Conservation (phyloP, 345 rosid species). For the Bruguiera parviflora region DNA sequence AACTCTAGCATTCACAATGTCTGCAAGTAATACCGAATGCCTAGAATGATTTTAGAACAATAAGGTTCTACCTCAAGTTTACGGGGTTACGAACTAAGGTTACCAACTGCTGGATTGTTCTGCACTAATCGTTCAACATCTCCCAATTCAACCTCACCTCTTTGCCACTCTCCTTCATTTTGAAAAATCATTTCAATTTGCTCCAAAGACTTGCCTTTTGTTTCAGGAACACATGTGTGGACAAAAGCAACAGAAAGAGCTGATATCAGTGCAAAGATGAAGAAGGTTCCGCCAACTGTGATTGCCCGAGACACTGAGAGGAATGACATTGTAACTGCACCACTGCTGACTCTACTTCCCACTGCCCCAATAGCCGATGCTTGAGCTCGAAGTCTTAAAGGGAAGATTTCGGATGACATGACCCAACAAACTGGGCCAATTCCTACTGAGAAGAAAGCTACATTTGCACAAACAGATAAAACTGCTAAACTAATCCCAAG, state of each 20-base stretch:
- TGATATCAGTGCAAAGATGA: conserved; percentile 28
- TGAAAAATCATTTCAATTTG: conserved; percentile 30
- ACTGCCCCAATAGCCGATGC: conserved; percentile 26
- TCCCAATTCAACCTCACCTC: conserved; percentile 21
- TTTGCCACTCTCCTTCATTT: conserved; percentile 14
- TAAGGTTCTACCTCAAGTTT: neutral
- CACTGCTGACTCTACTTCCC: conserved; percentile 28
- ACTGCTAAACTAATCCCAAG: conserved; percentile 23
- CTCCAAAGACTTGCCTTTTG: conserved; percentile 42
- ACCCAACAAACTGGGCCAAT: conserved; percentile 33
- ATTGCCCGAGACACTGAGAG: conserved; percentile 24
- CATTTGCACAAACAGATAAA: conserved; percentile 22
- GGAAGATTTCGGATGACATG: conserved; percentile 26
- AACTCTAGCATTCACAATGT: conserved; percentile 1
- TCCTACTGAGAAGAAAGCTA: conserved; percentile 34
- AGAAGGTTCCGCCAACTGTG: conserved; percentile 28
- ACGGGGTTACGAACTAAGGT: neutral
- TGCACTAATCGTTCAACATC: conserved; percentile 20
- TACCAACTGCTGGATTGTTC: neutral
- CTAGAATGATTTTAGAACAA: neutral
- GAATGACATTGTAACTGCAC: conserved; percentile 23
- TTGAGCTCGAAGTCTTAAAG: conserved; percentile 28
- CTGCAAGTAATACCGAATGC: neutral
- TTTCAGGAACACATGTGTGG: conserved; percentile 28
- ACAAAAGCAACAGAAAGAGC: conserved; percentile 27